Percentiles rank a stretch among this genome's conserved stretches.
These are phyloP conservation scores for Cryptosporidium felis DNA, from an alignment of 169 alveolate species.

Conservation along the genomic window DNA sequence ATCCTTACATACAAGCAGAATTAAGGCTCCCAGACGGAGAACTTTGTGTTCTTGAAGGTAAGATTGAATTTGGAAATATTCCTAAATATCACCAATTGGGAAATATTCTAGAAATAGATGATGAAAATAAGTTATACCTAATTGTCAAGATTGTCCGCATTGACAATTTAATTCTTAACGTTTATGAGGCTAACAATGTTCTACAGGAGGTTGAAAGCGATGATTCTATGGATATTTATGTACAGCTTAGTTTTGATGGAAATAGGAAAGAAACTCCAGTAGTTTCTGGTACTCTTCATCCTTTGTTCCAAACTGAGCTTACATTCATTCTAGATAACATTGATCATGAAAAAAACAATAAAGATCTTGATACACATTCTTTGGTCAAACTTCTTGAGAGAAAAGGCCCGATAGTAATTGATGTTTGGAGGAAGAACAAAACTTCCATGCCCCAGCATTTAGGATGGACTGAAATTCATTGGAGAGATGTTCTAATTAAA, in stretches of 20 bases:
- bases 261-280: constrained; percentile 63
- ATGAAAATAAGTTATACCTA: constrained; percentile 60
- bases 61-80: constrained; percentile 69
- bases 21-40: constrained; percentile 58
- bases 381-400: constrained; percentile 37
- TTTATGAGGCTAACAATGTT: constrained; percentile 35
- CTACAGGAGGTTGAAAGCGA: constrained; percentile 42
- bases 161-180: constrained; percentile 36
- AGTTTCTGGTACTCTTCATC: constrained; percentile 59
- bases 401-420: constrained; percentile 50
- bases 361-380: background rate
- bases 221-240: constrained; percentile 64
- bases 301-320: constrained; percentile 52
- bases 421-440: constrained; percentile 68
- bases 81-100: constrained; percentile 70
- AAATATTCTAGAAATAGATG: constrained; percentile 67
- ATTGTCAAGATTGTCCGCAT: constrained; percentile 30
- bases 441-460: constrained; percentile 29
- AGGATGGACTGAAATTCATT: constrained; percentile 68
- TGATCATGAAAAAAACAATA: background rate
- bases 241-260: constrained; percentile 63
- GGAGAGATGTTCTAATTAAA: constrained; percentile 54
- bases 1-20: constrained; percentile 55
- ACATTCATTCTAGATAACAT: constrained; percentile 39
- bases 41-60: constrained; percentile 41